These are phyloP conservation scores for Saccharomycopsis sp. DNA, from an alignment of 805 yeast genomes.

Conservation along the genomic window DNA sequence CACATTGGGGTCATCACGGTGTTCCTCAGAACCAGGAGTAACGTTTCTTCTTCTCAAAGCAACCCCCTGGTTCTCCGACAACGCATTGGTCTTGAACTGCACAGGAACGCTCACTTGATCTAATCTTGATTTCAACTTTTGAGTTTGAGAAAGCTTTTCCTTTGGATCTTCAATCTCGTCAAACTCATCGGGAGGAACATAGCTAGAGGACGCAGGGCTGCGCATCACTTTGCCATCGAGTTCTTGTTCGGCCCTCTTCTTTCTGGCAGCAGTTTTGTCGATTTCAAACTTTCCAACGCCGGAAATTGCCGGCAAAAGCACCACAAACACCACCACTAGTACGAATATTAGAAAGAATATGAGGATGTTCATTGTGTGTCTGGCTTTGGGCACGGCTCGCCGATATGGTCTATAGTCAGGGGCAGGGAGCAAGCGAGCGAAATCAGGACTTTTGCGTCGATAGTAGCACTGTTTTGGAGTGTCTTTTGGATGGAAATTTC, in stretches of 20 bases:
- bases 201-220: conserved; percentile 4
- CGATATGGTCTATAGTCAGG: too few relatives aligned
- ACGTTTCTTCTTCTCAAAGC: conserved; percentile 13
- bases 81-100: conserved; percentile 13
- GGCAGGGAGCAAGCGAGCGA: too few relatives aligned
- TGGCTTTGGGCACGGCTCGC: too few relatives aligned
- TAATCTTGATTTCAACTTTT: conserved; percentile 11
- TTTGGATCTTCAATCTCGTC: conserved; percentile 6
- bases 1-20: conserved; percentile 35
- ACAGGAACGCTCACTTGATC: conserved; percentile 15
- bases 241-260: conserved; percentile 3
- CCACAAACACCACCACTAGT: conserved; percentile 10
- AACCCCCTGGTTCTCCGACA: conserved; percentile 3
- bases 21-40: conserved; percentile 18
- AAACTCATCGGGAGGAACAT: conserved; percentile 20
- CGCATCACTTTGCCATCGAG: not conserved
- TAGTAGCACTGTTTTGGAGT: too few relatives aligned
- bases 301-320: conserved; percentile 16
- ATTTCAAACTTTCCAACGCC: conserved; percentile 19
- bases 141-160: conserved; percentile 5
- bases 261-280: conserved; percentile 8
- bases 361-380: conserved; percentile 17
- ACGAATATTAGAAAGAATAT: conserved; percentile 10
- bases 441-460: too few relatives aligned
- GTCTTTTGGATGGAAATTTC: too few relatives aligned